Evolutionary conservation across 352 stramenopile species (phyloP), one percentile per base, ranked within the genome.

Genomic region (Phytophthora citrophthora): DNA sequence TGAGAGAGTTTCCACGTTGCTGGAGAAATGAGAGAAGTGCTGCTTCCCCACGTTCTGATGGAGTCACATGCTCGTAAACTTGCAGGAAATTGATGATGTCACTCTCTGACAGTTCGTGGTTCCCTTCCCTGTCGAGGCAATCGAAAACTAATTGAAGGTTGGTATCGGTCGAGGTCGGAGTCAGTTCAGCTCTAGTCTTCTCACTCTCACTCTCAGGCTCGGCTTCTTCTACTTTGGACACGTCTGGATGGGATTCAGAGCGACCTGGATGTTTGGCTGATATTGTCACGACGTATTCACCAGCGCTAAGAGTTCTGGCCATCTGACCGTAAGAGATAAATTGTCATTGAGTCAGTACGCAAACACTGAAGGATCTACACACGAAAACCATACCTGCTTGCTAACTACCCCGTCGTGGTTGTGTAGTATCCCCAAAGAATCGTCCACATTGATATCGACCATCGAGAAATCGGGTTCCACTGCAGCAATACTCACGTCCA

Each of bases 101-200:
- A 1, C 29, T 31, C 0, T 40, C 32, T 1, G 64, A 68, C 43
- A 87, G 24, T 10, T 70, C 72, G 29, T 86, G 40, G 2, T 23
- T 55, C 36, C 51, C 64, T 61, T 86, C 64, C 9, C 61, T 51
- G 18, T 90, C 81, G 16, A 90, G 60, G 41, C 70, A 79, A 12
- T 76, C 54, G 20, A 89, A 86, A 27, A 77, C 45, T 13, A 88
- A 62, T 40, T 68, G 47, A 23, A 87, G 23, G 24, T 84, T 87
- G 13, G 41, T 39, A 3, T 83, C 54, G 4, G 70, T 20, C 1
- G 54, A 59, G 16, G 41, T 13, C 24, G 36, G 24, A 16, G 57
- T 70, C 49, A 78, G 34, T 7, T 45, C 27, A 5, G 11, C 16
- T 11, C 26, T 31, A 31, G 29, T 23, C 20, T 43, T 24, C 29